These are phyloP conservation scores for Ophiostoma novo-ulmi DNA, from an alignment of 2,329 filamentous ascomycete species.

Conservation along the genomic window DNA sequence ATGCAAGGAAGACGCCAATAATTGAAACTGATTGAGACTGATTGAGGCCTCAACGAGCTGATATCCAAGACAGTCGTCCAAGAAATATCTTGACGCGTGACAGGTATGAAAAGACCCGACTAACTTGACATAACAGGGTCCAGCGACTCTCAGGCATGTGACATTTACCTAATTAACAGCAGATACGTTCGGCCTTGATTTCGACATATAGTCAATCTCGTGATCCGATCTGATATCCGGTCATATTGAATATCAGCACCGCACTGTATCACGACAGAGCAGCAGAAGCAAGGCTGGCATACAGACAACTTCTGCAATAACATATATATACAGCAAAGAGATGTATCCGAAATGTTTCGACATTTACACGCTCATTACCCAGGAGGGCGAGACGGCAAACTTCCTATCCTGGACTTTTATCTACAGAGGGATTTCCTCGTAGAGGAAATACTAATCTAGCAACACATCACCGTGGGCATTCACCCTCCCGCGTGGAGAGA, in stretches of 20 bases:
- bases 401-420: constrained; percentile 60
- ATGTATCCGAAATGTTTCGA: constrained; percentile 57
- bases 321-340: constrained; percentile 20
- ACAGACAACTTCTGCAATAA: too few species aligned
- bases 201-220: background rate
- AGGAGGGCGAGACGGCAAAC: constrained; percentile 46
- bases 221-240: background rate
- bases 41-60: background rate
- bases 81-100: background rate
- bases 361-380: constrained; percentile 49
- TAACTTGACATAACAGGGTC: too few species aligned
- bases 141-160: too few species aligned
- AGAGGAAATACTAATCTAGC: constrained; percentile 43
- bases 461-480: constrained; percentile 54
- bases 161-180: too few species aligned
- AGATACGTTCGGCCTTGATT: background rate
- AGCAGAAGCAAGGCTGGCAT: background rate
- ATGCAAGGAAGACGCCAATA: background rate
- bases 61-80: background rate
- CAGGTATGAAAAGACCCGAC: background rate
- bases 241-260: too few species aligned
- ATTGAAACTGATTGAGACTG: background rate
- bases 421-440: constrained; percentile 44
- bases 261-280: background rate
- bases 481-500: constrained; percentile 11